Evolutionary conservation across 345 rosid species (phyloP), one percentile per base, ranked within the genome.

Genomic region (Psidium friedrichsthalianum): DNA sequence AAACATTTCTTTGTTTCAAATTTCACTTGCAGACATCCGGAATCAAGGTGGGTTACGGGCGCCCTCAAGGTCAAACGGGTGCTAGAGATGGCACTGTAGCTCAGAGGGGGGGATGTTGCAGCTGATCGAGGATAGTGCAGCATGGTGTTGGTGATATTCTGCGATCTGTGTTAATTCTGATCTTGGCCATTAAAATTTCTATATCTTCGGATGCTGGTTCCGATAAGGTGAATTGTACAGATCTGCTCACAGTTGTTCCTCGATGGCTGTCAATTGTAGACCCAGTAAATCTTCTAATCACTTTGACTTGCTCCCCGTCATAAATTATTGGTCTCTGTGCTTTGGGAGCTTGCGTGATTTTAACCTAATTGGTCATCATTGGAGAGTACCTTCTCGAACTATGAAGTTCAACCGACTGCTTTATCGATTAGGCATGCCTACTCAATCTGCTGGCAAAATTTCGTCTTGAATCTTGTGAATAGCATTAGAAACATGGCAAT

Each of bases 21-120:
- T 64, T 83, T 58, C 74, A 51, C 51, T 85, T 90, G 94, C 93
- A 97, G 95, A 94, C 97, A 9, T 95, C 96, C 1, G 99, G 98
- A 49, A 97, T 95, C 87, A 97, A 97, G 94, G 89, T 95, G 2
- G 98, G 98, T 6, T 94, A 95, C 54, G 98, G 96, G 14, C 94
- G 96, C 51, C 88, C 92, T 11, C 98, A 94, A 89, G 98, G 98
- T 82, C 87, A 92, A 87, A 85, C 96, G 2, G 94, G 94, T 56
- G 88, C 94, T 42, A 93, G 99, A 88, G 98, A 95, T 82, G 98
- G 99, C 86, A 83, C 96, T 2, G 90, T 94, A 83, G 56, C 95
- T 7, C 98, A 96, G 89, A 90, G 91, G 52, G 91, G 96, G 64
- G 96, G 96, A n/a, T 96, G 99, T 82, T 96, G 99, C 87, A 83